Evolutionary conservation across 768 basidiomycete species (phyloP).

Genomic region (Rhodotorula toruloides): DNA sequence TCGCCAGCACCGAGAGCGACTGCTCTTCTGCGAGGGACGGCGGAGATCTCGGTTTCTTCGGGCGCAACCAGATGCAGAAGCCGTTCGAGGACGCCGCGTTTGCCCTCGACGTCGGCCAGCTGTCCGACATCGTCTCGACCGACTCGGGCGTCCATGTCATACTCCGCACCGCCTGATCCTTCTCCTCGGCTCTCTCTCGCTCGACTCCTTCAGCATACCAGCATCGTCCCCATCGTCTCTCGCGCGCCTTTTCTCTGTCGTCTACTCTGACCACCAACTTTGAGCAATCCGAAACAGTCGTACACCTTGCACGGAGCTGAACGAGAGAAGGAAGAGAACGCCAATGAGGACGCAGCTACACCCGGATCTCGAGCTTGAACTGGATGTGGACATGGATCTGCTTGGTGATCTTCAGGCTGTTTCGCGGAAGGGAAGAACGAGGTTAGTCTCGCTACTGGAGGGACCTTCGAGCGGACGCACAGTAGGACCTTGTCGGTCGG

Average conservation of each 20-base stretch:
- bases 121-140: slow-evolving; percentile 73
- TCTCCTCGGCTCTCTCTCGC: neutral
- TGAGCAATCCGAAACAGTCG: neutral
- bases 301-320: too few relatives aligned
- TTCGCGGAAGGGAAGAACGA: too few relatives aligned
- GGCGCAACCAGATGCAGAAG: slow-evolving; percentile 87
- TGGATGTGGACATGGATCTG: neutral
- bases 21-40: slow-evolving; percentile 75
- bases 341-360: too few relatives aligned
- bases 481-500: neutral
- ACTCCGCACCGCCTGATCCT: slow-evolving; percentile 53
- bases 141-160: slow-evolving; percentile 95
- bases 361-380: neutral
- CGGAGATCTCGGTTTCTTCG: slow-evolving; percentile 82
- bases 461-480: slow-evolving; percentile 1
- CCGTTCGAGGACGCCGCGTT: slow-evolving; percentile 88
- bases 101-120: slow-evolving; percentile 63
- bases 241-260: neutral
- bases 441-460: neutral
- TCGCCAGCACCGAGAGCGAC: slow-evolving; percentile 75
- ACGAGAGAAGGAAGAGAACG: too few relatives aligned
- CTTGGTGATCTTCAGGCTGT: neutral
- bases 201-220: neutral
- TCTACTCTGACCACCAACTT: neutral
- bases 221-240: neutral